These are phyloP conservation scores for Colletotrichum spinosum DNA, from an alignment of 2,329 filamentous ascomycete species.

Conservation along the genomic window DNA sequence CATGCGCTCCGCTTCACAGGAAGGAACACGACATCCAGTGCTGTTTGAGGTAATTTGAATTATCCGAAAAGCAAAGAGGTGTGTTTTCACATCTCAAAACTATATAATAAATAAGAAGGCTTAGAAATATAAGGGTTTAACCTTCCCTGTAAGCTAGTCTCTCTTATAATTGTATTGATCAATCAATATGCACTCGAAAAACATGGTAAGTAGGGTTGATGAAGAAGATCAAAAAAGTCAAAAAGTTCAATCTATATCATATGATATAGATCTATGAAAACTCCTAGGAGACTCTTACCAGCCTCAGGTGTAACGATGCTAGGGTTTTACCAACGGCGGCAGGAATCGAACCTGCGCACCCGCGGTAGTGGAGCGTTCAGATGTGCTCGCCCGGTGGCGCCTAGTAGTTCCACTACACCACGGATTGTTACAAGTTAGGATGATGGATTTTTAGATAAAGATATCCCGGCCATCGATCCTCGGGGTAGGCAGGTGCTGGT, in stretches of 20 bases:
- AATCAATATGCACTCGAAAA: too few relatives aligned
- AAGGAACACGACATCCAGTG: neutral
- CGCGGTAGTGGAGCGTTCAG: slow-evolving; percentile 12
- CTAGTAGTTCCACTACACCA: slow-evolving; percentile 8
- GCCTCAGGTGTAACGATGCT: slow-evolving; percentile 26
- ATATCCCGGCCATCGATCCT: neutral
- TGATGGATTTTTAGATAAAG: neutral
- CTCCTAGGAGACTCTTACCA: slow-evolving; percentile 21
- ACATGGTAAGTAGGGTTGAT: neutral
- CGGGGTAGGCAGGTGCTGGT: too few relatives aligned
- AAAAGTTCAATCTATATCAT: slow-evolving; percentile 8
- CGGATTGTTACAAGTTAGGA: slow-evolving; percentile 3
- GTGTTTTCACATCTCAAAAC: too few relatives aligned
- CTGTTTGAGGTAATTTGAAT: too few relatives aligned
- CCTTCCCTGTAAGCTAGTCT: too few relatives aligned
- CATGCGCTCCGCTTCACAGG: too few relatives aligned
- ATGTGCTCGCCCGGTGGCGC: neutral
- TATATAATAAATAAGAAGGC: too few relatives aligned
- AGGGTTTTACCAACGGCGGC: slow-evolving; percentile 9
- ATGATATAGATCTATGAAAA: slow-evolving; percentile 11
- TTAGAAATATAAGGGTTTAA: too few relatives aligned
- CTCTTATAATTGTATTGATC: too few relatives aligned
- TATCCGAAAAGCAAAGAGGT: too few relatives aligned
- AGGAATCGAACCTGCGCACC: slow-evolving; percentile 19
- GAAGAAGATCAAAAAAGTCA: neutral